These are phyloP conservation scores for Tuber umbilicatum DNA, from an alignment of 495 filamentous ascomycete genomes.

Conservation along the genomic window DNA sequence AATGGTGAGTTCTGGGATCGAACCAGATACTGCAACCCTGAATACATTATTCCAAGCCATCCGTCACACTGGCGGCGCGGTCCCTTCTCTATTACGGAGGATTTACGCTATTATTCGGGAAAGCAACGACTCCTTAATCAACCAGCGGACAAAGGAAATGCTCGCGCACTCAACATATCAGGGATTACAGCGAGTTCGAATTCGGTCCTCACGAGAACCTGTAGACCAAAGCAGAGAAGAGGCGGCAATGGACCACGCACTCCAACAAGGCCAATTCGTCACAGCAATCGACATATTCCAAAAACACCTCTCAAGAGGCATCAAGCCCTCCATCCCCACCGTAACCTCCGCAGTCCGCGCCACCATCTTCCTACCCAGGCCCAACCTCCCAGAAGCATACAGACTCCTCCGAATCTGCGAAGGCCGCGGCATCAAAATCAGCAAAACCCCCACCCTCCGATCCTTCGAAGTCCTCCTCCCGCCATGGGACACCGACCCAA, in stretches of 20 bases:
- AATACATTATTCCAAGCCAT: conserved; percentile 35
- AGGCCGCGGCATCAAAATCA: conserved; percentile 13
- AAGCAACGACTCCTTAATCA: neutral
- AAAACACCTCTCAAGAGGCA: conserved; percentile 17
- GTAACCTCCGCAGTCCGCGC: conserved; percentile 19
- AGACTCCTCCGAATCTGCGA: conserved; percentile 26
- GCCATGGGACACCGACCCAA: conserved; percentile 5
- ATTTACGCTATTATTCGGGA: neutral
- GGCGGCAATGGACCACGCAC: conserved; percentile 17
- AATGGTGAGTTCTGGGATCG: conserved; percentile 28
- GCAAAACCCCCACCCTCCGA: conserved; percentile 11
- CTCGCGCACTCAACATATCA: conserved; percentile 6
- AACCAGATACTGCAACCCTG: conserved; percentile 33
- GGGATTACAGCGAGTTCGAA: neutral
- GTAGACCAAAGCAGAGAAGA: conserved; percentile 14
- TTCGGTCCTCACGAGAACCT: neutral
- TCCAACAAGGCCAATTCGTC: conserved; percentile 2
- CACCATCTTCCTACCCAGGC: conserved; percentile 13
- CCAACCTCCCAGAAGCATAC: conserved; percentile 18
- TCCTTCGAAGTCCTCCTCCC: conserved; percentile 13
- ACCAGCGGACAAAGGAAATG: conserved; percentile 5
- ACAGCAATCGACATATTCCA: conserved; percentile 32
- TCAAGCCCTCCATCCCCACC: conserved; percentile 17
- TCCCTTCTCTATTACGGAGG: conserved; percentile 19
- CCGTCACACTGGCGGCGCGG: conserved; percentile 13